Percentiles rank a stretch among this genome's conserved stretches.
These are phyloP conservation scores for Ustanciosporium gigantosporum DNA, from an alignment of 1,284 basidiomycete species.

Conservation along the genomic window DNA sequence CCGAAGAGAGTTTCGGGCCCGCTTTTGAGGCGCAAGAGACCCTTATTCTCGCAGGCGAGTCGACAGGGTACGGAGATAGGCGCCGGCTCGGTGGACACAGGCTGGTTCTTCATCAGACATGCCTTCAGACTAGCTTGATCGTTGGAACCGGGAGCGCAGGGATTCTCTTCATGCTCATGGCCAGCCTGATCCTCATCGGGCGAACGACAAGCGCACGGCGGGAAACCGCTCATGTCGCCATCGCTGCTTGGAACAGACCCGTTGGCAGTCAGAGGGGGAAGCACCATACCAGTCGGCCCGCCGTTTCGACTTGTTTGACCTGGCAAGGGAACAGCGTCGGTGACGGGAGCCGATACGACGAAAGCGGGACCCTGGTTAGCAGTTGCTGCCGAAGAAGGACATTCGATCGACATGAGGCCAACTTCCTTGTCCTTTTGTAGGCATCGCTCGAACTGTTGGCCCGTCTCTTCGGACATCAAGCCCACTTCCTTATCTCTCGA, in stretches of 20 bases:
- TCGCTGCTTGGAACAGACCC: background rate
- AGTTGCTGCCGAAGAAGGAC: background rate
- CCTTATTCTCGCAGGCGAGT: constrained; percentile 26
- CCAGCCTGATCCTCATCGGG: constrained; percentile 2
- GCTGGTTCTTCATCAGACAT: constrained; percentile 20
- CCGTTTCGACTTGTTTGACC: background rate
- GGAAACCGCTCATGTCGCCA: background rate
- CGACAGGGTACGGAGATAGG: constrained; percentile 24
- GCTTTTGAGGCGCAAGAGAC: constrained; percentile 42
- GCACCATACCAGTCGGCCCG: constrained; percentile 11
- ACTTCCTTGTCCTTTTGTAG: background rate
- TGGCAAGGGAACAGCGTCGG: constrained; percentile 3
- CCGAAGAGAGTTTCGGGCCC: constrained; percentile 55
- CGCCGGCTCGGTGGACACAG: constrained; percentile 19
- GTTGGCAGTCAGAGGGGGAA: constrained; percentile 8
- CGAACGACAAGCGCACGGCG: constrained; percentile 21
- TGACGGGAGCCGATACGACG: background rate
- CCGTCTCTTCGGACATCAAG: constrained; percentile 10
- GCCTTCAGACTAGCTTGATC: background rate
- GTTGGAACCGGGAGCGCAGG: background rate
- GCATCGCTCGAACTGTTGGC: background rate
- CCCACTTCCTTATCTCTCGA: constrained; percentile 13
- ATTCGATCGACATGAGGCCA: background rate
- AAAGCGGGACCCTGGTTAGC: background rate
- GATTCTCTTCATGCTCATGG: constrained; percentile 3